Percentiles rank a stretch among this genome's conserved stretches.
Conservation (phyloP, 2,329 filamentous ascomycete genomes). For the Exophiala sideris region DNA sequence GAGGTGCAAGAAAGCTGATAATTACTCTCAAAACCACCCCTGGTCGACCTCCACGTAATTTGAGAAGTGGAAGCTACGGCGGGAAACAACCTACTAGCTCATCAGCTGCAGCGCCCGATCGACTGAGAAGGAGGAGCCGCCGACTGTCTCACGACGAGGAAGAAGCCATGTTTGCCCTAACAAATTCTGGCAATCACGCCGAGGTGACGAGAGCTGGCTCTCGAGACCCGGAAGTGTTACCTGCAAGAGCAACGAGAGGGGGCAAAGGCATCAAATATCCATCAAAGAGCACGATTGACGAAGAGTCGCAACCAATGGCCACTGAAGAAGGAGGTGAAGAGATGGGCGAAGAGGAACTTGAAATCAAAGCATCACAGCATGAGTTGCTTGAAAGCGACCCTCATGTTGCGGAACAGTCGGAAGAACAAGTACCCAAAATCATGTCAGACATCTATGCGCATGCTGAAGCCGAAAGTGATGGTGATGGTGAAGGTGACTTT, state of each 20-base stretch:
- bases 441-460: slow-evolving; percentile 20
- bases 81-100: slow-evolving; percentile 29
- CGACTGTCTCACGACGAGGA: slow-evolving; percentile 58
- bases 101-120: slow-evolving; percentile 29
- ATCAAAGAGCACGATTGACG: slow-evolving; percentile 38
- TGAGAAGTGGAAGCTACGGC: slow-evolving; percentile 32
- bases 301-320: slow-evolving; percentile 44
- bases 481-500: slow-evolving; percentile 17
- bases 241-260: slow-evolving; percentile 41
- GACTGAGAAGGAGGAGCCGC: slow-evolving; percentile 49
- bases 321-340: slow-evolving; percentile 29
- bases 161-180: slow-evolving; percentile 55
- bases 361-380: slow-evolving; percentile 39
- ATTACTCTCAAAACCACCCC: slow-evolving; percentile 29
- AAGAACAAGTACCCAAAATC: slow-evolving; percentile 27
- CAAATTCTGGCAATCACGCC: slow-evolving; percentile 58
- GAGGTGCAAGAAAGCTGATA: slow-evolving; percentile 25
- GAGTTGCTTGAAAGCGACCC: slow-evolving; percentile 44
- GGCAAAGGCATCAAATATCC: slow-evolving; percentile 38
- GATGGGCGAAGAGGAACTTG: slow-evolving; percentile 29
- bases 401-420: slow-evolving; percentile 30
- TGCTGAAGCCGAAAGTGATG: slow-evolving; percentile 25
- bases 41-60: slow-evolving; percentile 27
- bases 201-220: slow-evolving; percentile 54
- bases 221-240: slow-evolving; percentile 48